phyloP scores from a whole-genome alignment of 2,329 filamentous ascomycete species.

The Knufia petricola region DNA sequence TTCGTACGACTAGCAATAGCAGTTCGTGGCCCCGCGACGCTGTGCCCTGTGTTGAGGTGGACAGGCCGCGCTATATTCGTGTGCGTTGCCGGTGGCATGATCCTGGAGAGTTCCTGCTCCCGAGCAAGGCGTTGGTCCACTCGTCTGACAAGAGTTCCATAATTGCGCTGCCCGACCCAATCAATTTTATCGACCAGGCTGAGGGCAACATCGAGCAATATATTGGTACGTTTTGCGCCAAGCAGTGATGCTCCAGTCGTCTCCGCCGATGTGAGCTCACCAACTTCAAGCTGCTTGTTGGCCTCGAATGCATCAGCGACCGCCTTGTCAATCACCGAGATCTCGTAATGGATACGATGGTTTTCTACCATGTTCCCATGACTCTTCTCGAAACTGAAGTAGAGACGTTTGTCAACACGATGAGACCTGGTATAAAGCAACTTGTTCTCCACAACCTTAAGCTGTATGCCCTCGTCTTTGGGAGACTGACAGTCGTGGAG shows the following conservation, averaged over 20 bases:
- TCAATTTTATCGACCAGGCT: slow-evolving; percentile 31
- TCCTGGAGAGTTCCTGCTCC: slow-evolving; percentile 4
- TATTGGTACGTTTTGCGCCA: slow-evolving; percentile 18
- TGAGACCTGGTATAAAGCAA: slow-evolving; percentile 24
- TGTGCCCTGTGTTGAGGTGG: not conserved
- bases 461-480: slow-evolving; percentile 11
- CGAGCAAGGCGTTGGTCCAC: slow-evolving; percentile 7
- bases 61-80: not conserved
- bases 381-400: slow-evolving; percentile 25
- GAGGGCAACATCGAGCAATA: slow-evolving; percentile 26
- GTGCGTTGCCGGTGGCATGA: not conserved
- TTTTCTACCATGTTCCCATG: slow-evolving; percentile 26
- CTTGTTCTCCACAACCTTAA: slow-evolving; percentile 32
- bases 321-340: slow-evolving; percentile 29
- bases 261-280: slow-evolving; percentile 28
- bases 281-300: slow-evolving; percentile 29
- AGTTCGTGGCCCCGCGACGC: slow-evolving; percentile 4
- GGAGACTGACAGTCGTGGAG: slow-evolving; percentile 25
- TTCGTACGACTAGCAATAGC: not conserved
- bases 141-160: slow-evolving; percentile 16
- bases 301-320: slow-evolving; percentile 28
- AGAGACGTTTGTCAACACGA: slow-evolving; percentile 19
- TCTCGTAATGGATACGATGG: slow-evolving; percentile 32
- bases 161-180: slow-evolving; percentile 25
- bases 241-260: slow-evolving; percentile 24